Evolutionary conservation across 305 asterid genomes (phyloP).

Genomic region (Solanum hybrid): DNA sequence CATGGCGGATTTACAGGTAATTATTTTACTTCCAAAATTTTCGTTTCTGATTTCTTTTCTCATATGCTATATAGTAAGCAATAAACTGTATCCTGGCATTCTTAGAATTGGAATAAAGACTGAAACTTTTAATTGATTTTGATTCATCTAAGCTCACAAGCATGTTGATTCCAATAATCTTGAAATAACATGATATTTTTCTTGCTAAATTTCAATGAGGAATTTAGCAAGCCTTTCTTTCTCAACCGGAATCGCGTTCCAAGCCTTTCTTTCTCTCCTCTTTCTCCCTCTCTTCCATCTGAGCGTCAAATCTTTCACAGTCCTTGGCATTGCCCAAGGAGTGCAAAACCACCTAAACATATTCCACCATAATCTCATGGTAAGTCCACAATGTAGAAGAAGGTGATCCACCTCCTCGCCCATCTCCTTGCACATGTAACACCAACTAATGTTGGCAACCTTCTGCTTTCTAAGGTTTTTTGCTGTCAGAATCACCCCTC

Average conservation of each 20-base stretch:
- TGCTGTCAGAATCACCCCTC: neutral
- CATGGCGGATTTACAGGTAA: conserved; percentile 97
- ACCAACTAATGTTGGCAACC: neutral
- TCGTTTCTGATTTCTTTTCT: neutral
- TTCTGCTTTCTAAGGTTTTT: neutral
- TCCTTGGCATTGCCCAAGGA: neutral
- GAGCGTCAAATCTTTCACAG: neutral
- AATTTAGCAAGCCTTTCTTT: too few relatives aligned
- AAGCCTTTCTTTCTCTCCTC: neutral
- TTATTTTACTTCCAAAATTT: neutral
- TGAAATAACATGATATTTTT: neutral
- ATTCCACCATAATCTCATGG: neutral
- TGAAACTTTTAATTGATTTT: neutral
- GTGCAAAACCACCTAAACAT: neutral
- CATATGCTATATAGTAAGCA: neutral
- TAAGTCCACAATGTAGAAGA: neutral
- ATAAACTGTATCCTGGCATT: neutral
- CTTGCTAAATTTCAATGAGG: neutral
- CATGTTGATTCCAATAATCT: neutral
- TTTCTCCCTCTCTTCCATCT: neutral
- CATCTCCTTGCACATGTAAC: neutral
- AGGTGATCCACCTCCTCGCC: neutral
- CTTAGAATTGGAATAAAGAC: neutral
- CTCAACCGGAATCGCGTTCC: neutral
- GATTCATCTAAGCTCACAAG: neutral